A percentile compares a stretch with the other conserved stretches of the same genome.
Evolutionary conservation across 2,329 filamentous ascomycete genomes (phyloP).

Genomic region (Penicillium sp.): DNA sequence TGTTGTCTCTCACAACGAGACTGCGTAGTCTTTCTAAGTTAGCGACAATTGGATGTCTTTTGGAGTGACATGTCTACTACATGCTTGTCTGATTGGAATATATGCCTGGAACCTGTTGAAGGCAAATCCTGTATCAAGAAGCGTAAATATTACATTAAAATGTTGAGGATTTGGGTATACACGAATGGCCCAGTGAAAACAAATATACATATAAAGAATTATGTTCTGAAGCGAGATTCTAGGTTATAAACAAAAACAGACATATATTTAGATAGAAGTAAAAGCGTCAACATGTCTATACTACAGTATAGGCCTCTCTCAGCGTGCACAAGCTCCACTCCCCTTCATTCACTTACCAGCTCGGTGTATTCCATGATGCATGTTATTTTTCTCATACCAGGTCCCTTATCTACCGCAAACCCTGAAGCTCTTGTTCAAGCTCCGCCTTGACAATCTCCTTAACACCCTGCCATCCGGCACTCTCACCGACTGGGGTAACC

Average conservation of each 20-base stretch:
- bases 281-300: background rate
- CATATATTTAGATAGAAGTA: background rate
- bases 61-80: background rate
- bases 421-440: background rate
- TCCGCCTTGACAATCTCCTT: constrained; percentile 1
- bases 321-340: background rate
- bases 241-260: background rate
- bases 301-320: background rate
- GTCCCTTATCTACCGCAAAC: background rate
- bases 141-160: background rate
- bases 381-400: background rate
- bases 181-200: background rate
- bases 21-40: background rate
- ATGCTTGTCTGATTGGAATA: background rate
- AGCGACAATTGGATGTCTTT: background rate
- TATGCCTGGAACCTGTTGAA: background rate
- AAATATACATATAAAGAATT: background rate
- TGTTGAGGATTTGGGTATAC: background rate
- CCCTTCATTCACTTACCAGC: background rate
- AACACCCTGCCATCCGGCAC: background rate
- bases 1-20: constrained; percentile 1
- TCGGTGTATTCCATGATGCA: background rate
- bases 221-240: background rate
- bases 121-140: background rate
- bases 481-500: background rate